Conservation (phyloP, 371 early-diverging fungal genomes). For the Mucor mucedo region DNA sequence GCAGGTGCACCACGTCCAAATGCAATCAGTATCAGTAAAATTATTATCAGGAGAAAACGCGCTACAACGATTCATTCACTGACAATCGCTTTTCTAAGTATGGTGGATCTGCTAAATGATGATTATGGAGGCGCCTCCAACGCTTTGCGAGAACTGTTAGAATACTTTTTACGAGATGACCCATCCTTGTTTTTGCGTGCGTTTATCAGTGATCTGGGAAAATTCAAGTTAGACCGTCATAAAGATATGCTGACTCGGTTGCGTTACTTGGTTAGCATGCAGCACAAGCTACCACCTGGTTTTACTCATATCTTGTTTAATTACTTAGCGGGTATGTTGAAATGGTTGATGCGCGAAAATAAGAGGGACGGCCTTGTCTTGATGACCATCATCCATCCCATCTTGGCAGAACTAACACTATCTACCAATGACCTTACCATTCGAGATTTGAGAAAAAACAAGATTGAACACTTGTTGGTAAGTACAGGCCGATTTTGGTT, state of each 20-base stretch:
- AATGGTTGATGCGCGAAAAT: constrained; percentile 62
- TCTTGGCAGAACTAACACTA: constrained; percentile 59
- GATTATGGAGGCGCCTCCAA: constrained; percentile 52
- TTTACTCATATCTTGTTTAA: constrained; percentile 66
- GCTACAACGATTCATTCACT: constrained; percentile 55
- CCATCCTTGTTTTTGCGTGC: constrained; percentile 62
- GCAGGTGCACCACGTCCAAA: constrained; percentile 14
- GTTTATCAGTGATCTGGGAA: constrained; percentile 60
- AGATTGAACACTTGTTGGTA: constrained; percentile 60
- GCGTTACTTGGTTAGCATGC: constrained; percentile 53
- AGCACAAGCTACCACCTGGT: constrained; percentile 60
- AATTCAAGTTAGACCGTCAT: constrained; percentile 43
- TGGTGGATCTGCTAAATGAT: constrained; percentile 63
- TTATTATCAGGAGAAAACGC: constrained; percentile 43
- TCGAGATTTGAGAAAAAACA: constrained; percentile 68
- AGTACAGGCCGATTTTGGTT: constrained; percentile 71
- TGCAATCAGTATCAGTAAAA: constrained; percentile 30
- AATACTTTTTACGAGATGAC: constrained; percentile 62
- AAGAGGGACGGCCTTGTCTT: constrained; percentile 45
- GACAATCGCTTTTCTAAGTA: constrained; percentile 51
- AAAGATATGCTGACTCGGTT: constrained; percentile 53
- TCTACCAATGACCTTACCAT: constrained; percentile 66
- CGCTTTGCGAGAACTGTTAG: constrained; percentile 51
- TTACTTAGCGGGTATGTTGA: constrained; percentile 67
- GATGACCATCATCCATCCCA: constrained; percentile 56